These are phyloP conservation scores for Mangifera indica DNA, from an alignment of 345 rosid genomes.

Conservation along the genomic window DNA sequence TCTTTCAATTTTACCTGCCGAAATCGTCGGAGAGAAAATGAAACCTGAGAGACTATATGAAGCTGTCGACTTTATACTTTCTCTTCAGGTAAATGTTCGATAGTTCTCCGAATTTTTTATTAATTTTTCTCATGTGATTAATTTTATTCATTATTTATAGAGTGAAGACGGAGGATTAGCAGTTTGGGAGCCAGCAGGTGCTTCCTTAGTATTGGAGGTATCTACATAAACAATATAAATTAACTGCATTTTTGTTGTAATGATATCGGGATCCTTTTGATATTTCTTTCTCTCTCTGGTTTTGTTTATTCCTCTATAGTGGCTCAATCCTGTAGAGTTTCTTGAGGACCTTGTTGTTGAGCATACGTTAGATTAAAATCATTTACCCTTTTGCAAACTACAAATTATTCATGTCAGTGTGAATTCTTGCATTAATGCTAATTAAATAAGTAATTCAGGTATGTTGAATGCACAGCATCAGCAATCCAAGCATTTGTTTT, in stretches of 20 bases:
- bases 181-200: constrained; percentile 38
- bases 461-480: no score
- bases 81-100: constrained; percentile 46
- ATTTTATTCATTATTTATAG: constrained; percentile 18
- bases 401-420: background rate
- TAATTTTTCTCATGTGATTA: background rate
- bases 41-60: constrained; percentile 49
- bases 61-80: constrained; percentile 56
- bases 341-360: constrained; percentile 46
- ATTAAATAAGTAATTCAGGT: no score
- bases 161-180: constrained; percentile 42
- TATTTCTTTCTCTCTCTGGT: background rate
- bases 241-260: background rate
- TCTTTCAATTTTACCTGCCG: constrained; percentile 43
- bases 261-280: background rate
- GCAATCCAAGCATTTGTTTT: no score
- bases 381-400: background rate
- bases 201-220: constrained; percentile 22
- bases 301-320: constrained; percentile 24
- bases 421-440: background rate
- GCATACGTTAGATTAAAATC: constrained; percentile 27
- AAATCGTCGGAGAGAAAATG: constrained; percentile 48
- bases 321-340: constrained; percentile 60
- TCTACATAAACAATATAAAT: background rate
- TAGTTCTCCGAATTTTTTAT: background rate